phyloP scores from a whole-genome alignment of 148 eudicot species.

The Diospyros kaki region DNA sequence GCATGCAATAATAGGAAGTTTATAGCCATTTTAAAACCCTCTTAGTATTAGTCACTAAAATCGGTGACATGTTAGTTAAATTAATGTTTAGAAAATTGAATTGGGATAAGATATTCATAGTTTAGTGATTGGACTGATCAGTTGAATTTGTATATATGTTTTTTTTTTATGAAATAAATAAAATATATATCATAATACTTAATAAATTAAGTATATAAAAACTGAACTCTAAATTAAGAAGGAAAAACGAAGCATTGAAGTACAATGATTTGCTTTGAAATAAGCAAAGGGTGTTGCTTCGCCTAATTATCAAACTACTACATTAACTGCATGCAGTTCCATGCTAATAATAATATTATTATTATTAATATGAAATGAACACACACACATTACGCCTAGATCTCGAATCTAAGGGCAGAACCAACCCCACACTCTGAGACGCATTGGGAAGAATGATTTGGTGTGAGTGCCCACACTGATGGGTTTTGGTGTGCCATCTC shows the following conservation, averaged over 20 bases:
- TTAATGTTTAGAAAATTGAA: too few species aligned
- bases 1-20: too few species aligned
- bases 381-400: background rate
- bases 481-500: conserved; percentile 24
- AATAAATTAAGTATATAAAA: too few species aligned
- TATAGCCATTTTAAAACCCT: too few species aligned
- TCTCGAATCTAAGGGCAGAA: conserved; percentile 14
- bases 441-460: conserved; percentile 20
- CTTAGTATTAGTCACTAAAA: too few species aligned
- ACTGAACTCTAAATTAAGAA: too few species aligned
- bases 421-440: background rate
- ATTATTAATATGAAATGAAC: background rate
- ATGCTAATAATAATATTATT: background rate
- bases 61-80: too few species aligned
- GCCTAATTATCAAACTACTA: background rate
- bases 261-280: background rate
- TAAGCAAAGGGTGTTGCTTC: background rate
- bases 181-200: too few species aligned
- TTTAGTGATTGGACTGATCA: too few species aligned
- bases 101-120: too few species aligned
- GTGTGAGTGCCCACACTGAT: conserved; percentile 31
- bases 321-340: background rate
- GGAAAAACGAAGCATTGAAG: background rate
- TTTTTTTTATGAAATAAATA: too few species aligned
- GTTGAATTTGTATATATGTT: too few species aligned